Percentiles rank a stretch among this genome's conserved stretches.
Conservation (phyloP, 2,329 filamentous ascomycete species). For the Plectosphaerella cucumerina region DNA sequence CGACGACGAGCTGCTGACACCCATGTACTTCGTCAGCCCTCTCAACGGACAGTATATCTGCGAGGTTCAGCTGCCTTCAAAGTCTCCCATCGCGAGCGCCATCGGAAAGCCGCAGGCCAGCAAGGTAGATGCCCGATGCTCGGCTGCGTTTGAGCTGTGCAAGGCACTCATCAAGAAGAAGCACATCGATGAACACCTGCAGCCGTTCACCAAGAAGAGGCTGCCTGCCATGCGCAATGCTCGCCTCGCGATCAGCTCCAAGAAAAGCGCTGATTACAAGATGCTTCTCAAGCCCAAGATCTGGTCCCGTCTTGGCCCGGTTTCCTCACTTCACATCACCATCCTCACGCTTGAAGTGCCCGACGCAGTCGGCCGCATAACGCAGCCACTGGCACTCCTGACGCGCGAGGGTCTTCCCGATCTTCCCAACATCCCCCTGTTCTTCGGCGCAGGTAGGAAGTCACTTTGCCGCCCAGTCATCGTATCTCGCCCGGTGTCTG, state of each 20-base stretch:
- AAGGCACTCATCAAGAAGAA: constrained; percentile 60
- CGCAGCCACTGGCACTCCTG: constrained; percentile 65
- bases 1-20: constrained; percentile 25
- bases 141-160: constrained; percentile 84
- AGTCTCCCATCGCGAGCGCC: constrained; percentile 65
- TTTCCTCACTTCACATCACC: constrained; percentile 56
- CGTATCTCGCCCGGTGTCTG: constrained; percentile 35
- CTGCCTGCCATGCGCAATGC: constrained; percentile 86
- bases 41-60: constrained; percentile 62
- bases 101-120: constrained; percentile 59
- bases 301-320: constrained; percentile 52
- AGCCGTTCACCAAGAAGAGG: constrained; percentile 67
- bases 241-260: constrained; percentile 72
- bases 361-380: constrained; percentile 50
- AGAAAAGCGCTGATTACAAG: constrained; percentile 67
- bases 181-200: constrained; percentile 69
- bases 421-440: constrained; percentile 67
- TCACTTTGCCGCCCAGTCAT: constrained; percentile 52
- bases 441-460: constrained; percentile 58
- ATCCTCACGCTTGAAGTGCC: constrained; percentile 56
- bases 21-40: constrained; percentile 59
- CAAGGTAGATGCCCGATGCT: constrained; percentile 79
- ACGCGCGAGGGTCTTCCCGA: constrained; percentile 62
- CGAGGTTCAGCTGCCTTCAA: constrained; percentile 73
- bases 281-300: constrained; percentile 76